phyloP scores from a whole-genome alignment of 1,284 basidiomycete genomes.

The Ustilago tritici region DNA sequence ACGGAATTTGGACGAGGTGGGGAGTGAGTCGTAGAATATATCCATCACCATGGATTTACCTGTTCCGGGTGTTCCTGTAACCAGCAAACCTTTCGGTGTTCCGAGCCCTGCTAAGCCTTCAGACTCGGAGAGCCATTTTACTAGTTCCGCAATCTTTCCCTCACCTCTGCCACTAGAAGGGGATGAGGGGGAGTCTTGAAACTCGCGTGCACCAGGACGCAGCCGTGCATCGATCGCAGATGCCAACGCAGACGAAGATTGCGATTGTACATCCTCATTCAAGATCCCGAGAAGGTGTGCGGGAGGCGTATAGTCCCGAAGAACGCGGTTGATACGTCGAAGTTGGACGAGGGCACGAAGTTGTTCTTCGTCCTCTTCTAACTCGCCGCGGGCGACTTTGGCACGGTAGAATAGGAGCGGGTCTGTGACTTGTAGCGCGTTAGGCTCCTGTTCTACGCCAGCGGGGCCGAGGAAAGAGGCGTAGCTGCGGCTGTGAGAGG shows the following conservation, averaged over 20 bases:
- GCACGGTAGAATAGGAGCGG: conserved; percentile 61
- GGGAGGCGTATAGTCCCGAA: conserved; percentile 74
- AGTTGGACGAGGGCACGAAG: conserved; percentile 77
- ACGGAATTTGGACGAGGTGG: conserved; percentile 75
- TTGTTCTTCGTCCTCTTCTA: conserved; percentile 77
- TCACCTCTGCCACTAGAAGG: not conserved
- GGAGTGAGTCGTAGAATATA: conserved; percentile 76
- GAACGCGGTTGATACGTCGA: conserved; percentile 72
- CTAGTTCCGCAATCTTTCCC: conserved; percentile 70
- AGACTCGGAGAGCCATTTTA: conserved; percentile 74
- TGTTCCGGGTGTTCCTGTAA: conserved; percentile 74
- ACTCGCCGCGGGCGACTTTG: conserved; percentile 73
- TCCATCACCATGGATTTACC: conserved; percentile 77
- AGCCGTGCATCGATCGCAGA: conserved; percentile 29
- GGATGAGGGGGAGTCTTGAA: conserved; percentile 33
- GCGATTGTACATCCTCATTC: conserved; percentile 29
- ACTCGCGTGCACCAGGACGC: conserved; percentile 17
- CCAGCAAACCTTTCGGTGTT: conserved; percentile 74
- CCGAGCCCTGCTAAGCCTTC: conserved; percentile 75
- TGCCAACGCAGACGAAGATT: conserved; percentile 30
- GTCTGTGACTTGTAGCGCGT: conserved; percentile 56
- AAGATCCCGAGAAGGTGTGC: conserved; percentile 65
- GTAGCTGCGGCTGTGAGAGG: conserved; percentile 7
- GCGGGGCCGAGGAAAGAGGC: conserved; percentile 15
- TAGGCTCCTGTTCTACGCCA: conserved; percentile 8